These are phyloP conservation scores for Salisapilia sapeloensis DNA, from an alignment of 352 stramenopile genomes.

Conservation along the genomic window DNA sequence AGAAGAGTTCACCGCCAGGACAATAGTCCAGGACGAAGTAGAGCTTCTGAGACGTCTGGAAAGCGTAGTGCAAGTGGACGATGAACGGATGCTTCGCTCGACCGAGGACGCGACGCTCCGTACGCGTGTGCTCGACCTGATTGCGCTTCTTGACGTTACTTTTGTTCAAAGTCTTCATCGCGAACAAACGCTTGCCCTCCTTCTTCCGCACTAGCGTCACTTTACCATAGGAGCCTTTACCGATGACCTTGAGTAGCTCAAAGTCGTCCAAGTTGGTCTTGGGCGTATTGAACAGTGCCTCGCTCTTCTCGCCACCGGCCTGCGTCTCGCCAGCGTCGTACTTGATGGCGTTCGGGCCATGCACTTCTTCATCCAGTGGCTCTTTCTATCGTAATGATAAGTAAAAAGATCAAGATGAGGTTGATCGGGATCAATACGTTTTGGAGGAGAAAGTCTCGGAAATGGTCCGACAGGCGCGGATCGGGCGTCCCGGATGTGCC, in stretches of 20 bases:
- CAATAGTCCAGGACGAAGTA: conserved; percentile 89
- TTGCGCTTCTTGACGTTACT: conserved; percentile 77
- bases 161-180: conserved; percentile 85
- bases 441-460: conserved; percentile 63
- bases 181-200: conserved; percentile 49
- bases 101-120: conserved; percentile 69
- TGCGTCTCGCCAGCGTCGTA: conserved; percentile 18
- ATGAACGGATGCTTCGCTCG: conserved; percentile 86
- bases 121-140: conserved; percentile 74
- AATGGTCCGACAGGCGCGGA: conserved; percentile 49
- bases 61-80: conserved; percentile 81
- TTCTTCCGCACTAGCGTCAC: conserved; percentile 82
- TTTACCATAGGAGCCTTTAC: conserved; percentile 86
- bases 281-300: conserved; percentile 69
- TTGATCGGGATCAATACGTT: conserved; percentile 23
- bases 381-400: conserved; percentile 32
- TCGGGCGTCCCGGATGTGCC: conserved; percentile 36
- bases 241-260: conserved; percentile 85
- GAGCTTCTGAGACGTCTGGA: conserved; percentile 83
- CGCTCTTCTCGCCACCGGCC: conserved; percentile 13
- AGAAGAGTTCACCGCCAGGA: conserved; percentile 82
- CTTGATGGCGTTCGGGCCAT: conserved; percentile 10
- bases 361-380: conserved; percentile 35
- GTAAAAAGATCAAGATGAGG: conserved; percentile 2
- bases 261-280: conserved; percentile 87